Base-by-base conservation (phyloP, 768 basidiomycete genomes). In the Harrya chromipes region DNA sequence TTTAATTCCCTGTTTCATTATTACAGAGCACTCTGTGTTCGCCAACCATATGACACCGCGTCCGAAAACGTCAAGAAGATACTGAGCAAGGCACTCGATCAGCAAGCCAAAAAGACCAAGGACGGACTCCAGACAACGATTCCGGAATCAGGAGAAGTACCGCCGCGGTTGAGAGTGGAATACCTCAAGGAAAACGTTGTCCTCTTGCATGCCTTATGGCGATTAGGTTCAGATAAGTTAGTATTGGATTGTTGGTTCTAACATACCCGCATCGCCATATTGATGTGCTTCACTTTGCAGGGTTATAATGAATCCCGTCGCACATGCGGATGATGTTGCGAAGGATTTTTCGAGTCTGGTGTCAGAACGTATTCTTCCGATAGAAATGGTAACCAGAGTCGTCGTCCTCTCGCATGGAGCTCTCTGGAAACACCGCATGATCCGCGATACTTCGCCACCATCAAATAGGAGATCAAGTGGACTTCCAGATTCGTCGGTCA, bases 21-120 rank as follows among this genome's bases (percentile, higher is more conserved):
- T 67, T 94, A 94, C 64, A 85, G 93, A 26, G 90, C 95, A 2
- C 74, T 98, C 12, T 94, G 92, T 60, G 90, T 93, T 31, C 78
- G 79, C 34, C 80, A 83, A 50, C 88, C 93, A 0, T 99, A 94
- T 69, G 85, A 90, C 44, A 88, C 90, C 0, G 92, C 93, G 0
- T 77, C 81, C 6, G 89, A 90, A 60, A 99, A 98, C 63, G 72
- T 98, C 52, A 80, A 80, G 24, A 84, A 77, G 13, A 81, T 88
- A 21, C 73, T 95, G 20, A 70, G 70, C 38, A 89, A 84, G 66
- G 76, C 81, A 2, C 64, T 87, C 48, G 83, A 85, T n/a, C 68
- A 74, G 35, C 85, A 79, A 73, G 74, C 72, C 44, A 71, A 73
- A 24, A 72, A 72, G 46, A 65, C 61, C 17, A 72, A 71, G 63